Evolutionary conservation across 2,329 filamentous ascomycete species (phyloP), one percentile per base, ranked within the genome.

Genomic region (Talaromyces sp.): DNA sequence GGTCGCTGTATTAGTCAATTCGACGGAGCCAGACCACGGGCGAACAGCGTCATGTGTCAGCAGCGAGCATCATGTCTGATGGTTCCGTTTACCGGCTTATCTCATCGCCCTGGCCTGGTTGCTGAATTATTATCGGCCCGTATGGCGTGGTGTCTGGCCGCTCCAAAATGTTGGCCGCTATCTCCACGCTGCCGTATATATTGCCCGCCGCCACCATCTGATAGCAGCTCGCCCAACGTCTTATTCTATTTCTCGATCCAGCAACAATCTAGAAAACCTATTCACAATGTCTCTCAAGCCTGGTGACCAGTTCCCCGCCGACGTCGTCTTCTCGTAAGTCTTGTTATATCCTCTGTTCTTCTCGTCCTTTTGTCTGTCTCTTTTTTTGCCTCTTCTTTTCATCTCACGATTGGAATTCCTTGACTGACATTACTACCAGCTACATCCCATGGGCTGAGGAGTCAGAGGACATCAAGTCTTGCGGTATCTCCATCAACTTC

Each of bases 271-370:
- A 51, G 27, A 12, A 61, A 27, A 50, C 17, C 21, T 29, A 29
- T 35, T 60, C 69, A 78, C 66, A 71, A 86, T 86, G 84, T 75
- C 88, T 79, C 84, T 94, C 77, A 87, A 92, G 75, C 83, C 84
- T 74, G 92, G 92, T 72, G 91, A 96, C 76, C 80, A 81, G 74
- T 93, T 97, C 83, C 92, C 92, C 67, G 80, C 86, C 68, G 88
- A 84, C 68, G 88, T 96, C 63, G 81, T 82, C 75, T 97, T 97
- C 83, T 81, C 82, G 85, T 88, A 77, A 70, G 83, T 77, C 50
- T 50, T 21, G 46, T 54, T 17, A 17, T 60, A 53, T 29, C 29
- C 57, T 54, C 19, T 51, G 35, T 62, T 57, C 1, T 32, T 54
- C 27, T 26, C 10, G 5, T 24, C 21, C 43, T 43, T n/a, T n/a